phyloP scores from a whole-genome alignment of 129 eudicot genomes.

The Lonicera japonica region DNA sequence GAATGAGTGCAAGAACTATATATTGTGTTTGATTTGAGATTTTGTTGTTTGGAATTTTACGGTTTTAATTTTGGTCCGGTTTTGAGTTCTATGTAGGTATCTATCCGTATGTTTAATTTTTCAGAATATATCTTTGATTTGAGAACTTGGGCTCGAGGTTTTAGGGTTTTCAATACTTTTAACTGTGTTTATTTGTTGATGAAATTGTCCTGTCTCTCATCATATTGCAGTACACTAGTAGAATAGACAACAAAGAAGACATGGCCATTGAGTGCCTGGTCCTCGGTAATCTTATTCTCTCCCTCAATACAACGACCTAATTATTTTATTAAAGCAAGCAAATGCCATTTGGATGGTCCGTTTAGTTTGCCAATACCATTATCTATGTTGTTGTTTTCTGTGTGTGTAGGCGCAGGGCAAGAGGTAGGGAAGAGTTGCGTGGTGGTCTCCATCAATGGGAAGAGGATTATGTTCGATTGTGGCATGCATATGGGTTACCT shows the following conservation, averaged over 20 bases:
- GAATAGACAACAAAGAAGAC: slow-evolving; percentile 1
- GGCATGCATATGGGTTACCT: slow-evolving; percentile 91
- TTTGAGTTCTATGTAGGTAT: no score
- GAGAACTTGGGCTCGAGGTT: no score
- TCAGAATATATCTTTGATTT: no score
- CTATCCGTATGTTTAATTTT: no score
- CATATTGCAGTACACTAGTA: neutral
- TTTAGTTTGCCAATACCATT: neutral
- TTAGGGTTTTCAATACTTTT: no score
- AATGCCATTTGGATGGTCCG: neutral
- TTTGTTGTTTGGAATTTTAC: no score
- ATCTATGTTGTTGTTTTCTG: neutral
- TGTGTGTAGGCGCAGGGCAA: slow-evolving; percentile 79
- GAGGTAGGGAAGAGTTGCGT: slow-evolving; percentile 98
- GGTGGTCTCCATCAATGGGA: slow-evolving; percentile 72
- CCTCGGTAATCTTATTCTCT: slow-evolving; percentile 35
- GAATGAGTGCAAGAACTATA: no score
- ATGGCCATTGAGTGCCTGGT: slow-evolving; percentile 84
- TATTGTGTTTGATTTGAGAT: no score
- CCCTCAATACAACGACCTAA: neutral
- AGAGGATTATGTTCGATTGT: slow-evolving; percentile 86
- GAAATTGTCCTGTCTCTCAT: no score
- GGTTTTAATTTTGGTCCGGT: no score
- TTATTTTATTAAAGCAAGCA: no score
- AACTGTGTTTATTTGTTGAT: no score